A percentile compares a stretch with the other conserved stretches of the same genome.
These are phyloP conservation scores for Rhynchospora tenuis DNA, from an alignment of 176 grass and related monocot species.

Conservation along the genomic window DNA sequence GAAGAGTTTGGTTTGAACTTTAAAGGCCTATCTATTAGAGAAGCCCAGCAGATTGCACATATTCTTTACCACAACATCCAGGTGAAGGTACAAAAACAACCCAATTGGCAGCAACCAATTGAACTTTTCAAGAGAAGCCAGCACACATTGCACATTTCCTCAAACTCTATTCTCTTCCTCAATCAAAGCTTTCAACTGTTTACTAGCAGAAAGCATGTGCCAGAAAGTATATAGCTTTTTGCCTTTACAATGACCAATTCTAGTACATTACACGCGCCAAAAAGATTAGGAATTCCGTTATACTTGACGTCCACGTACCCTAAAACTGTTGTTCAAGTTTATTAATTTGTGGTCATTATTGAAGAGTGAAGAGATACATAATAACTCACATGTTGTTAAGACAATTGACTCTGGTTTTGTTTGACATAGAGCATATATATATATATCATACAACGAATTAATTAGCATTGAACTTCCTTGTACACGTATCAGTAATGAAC, in stretches of 20 bases:
- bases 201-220: conserved; percentile 19
- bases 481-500: too few relatives aligned
- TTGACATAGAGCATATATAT: neutral
- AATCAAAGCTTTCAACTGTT: conserved; percentile 16
- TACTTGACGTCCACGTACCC: neutral
- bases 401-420: neutral
- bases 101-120: neutral
- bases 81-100: neutral
- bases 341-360: neutral
- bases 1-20: conserved; percentile 13
- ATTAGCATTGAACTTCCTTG: too few relatives aligned
- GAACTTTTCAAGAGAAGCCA: conserved; percentile 9
- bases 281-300: neutral
- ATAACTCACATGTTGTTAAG: neutral
- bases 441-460: neutral
- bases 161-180: conserved; percentile 19
- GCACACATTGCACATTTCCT: neutral
- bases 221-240: conserved; percentile 5
- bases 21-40: neutral
- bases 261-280: neutral
- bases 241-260: neutral
- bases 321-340: neutral
- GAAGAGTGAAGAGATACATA: neutral
- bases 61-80: conserved; percentile 11
- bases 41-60: conserved; percentile 12